Conservation (phyloP, 371 early-diverging fungal species). For the Nematocida sp. region DNA sequence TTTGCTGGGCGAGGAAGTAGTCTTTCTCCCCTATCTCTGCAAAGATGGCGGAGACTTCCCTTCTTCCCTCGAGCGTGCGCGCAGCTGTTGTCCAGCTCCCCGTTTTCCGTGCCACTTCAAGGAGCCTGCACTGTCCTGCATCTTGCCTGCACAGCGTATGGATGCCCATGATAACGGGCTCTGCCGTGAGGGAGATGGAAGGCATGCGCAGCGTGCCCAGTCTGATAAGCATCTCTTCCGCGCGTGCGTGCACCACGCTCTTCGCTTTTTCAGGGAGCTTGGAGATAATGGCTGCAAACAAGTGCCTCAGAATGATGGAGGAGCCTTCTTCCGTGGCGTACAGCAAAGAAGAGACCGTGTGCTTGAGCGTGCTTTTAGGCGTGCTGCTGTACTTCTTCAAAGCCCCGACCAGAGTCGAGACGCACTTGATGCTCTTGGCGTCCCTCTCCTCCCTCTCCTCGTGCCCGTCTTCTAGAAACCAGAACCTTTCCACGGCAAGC, state of each 20-base stretch:
- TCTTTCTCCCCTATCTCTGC: slow-evolving; percentile 66
- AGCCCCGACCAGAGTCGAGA: not conserved
- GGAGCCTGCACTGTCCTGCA: not conserved
- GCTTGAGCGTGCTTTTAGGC: slow-evolving; percentile 2
- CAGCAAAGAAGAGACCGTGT: slow-evolving; percentile 3
- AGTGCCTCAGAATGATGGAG: not conserved
- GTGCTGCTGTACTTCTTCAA: slow-evolving; percentile 3
- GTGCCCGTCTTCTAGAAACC: slow-evolving; percentile 1
- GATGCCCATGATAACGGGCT: slow-evolving; percentile 20
- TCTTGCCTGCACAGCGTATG: slow-evolving; percentile 4
- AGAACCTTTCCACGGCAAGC: slow-evolving; percentile 5
- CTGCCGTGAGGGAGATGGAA: slow-evolving; percentile 9
- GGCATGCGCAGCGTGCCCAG: slow-evolving; percentile 13
- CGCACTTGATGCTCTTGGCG: not conserved
- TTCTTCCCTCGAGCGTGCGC: not conserved
- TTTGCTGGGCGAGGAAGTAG: slow-evolving; percentile 81
- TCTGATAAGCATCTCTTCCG: slow-evolving; percentile 41
- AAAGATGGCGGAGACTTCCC: not conserved
- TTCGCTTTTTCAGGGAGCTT: slow-evolving; percentile 6
- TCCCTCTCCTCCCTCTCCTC: not conserved
- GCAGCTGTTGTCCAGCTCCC: slow-evolving; percentile 12
- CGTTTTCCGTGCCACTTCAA: slow-evolving; percentile 17
- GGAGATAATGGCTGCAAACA: slow-evolving; percentile 7
- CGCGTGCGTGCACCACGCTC: not conserved
- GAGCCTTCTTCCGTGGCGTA: slow-evolving; percentile 7